phyloP scores from a whole-genome alignment of 1,284 basidiomycete species.

The Xanthoconium separans region DNA sequence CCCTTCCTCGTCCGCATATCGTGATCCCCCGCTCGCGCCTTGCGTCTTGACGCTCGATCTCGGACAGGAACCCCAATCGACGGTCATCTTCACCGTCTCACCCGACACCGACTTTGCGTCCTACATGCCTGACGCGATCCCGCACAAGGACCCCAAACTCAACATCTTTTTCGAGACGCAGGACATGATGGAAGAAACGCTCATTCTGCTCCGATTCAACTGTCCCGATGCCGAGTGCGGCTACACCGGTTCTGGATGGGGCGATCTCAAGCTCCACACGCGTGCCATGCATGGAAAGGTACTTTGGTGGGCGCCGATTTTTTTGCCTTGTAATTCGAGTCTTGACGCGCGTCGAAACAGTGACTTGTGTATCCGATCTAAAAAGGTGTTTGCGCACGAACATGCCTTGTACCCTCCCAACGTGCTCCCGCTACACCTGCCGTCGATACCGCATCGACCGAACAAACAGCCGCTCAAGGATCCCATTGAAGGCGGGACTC shows the following conservation, averaged over 20 bases:
- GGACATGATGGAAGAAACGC: conserved; percentile 93
- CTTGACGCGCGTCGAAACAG: conserved; percentile 37
- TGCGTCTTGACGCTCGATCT: not conserved
- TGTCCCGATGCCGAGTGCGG: conserved; percentile 83
- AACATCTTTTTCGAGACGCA: conserved; percentile 86
- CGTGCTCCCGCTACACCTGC: conserved; percentile 76
- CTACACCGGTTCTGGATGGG: conserved; percentile 86
- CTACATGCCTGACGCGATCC: conserved; percentile 56
- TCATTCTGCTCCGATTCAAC: conserved; percentile 89
- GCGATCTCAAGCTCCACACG: conserved; percentile 81
- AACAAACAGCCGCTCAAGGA: conserved; percentile 47
- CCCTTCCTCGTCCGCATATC: not conserved
- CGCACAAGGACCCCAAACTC: conserved; percentile 76
- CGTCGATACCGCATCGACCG: conserved; percentile 60
- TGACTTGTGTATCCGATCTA: conserved; percentile 85
- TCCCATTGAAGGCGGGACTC: conserved; percentile 66
- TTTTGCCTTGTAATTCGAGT: not conserved
- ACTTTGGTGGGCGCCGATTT: conserved; percentile 65
- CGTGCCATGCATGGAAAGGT: conserved; percentile 74
- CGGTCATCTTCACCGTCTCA: conserved; percentile 81
- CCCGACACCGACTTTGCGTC: conserved; percentile 63
- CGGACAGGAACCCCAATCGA: conserved; percentile 70
- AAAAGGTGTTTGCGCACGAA: conserved; percentile 97
- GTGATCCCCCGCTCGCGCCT: not conserved
- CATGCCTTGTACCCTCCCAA: conserved; percentile 81